These are phyloP conservation scores for Colletotrichum sp. DNA, from an alignment of 2,329 filamentous ascomycete genomes.

Conservation along the genomic window DNA sequence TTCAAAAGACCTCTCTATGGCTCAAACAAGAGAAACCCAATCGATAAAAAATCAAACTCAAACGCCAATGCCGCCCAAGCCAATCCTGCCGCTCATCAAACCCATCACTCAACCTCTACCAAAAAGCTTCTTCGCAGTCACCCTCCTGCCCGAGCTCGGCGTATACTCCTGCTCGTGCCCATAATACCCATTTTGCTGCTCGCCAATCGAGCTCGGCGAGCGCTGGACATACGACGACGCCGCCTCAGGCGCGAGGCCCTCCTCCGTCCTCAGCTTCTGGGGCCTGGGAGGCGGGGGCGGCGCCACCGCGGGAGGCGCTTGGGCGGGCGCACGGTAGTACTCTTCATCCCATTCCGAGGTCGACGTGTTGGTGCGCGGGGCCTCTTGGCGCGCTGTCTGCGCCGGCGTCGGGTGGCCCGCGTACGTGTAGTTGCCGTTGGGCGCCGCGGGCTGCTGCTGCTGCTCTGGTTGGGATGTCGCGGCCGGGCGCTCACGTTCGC, in stretches of 20 bases:
- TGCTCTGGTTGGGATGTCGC: neutral
- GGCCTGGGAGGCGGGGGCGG: slow-evolving; percentile 37
- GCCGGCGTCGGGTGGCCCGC: neutral
- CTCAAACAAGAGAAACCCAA: neutral
- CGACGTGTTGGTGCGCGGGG: neutral
- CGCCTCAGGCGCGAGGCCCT: slow-evolving; percentile 2
- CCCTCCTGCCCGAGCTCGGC: slow-evolving; percentile 8
- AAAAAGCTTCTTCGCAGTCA: slow-evolving; percentile 22
- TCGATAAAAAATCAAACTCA: neutral
- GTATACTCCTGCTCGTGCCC: slow-evolving; percentile 5
- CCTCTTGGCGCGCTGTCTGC: slow-evolving; percentile 14
- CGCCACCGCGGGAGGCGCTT: slow-evolving; percentile 16
- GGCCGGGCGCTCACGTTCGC: neutral
- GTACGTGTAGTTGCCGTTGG: slow-evolving; percentile 12
- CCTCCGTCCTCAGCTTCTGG: slow-evolving; percentile 34
- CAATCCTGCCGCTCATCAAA: fast-evolving
- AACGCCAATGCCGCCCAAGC: neutral
- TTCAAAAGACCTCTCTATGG: neutral
- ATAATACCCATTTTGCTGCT: slow-evolving; percentile 18
- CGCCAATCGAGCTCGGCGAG: neutral
- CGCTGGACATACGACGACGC: neutral
- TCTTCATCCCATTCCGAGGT: slow-evolving; percentile 24
- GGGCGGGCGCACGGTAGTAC: slow-evolving; percentile 24
- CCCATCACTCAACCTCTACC: neutral
- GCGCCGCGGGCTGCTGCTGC: neutral